phyloP scores from a whole-genome alignment of 2,329 filamentous ascomycete species.

The Paracoccidioides lutzii region DNA sequence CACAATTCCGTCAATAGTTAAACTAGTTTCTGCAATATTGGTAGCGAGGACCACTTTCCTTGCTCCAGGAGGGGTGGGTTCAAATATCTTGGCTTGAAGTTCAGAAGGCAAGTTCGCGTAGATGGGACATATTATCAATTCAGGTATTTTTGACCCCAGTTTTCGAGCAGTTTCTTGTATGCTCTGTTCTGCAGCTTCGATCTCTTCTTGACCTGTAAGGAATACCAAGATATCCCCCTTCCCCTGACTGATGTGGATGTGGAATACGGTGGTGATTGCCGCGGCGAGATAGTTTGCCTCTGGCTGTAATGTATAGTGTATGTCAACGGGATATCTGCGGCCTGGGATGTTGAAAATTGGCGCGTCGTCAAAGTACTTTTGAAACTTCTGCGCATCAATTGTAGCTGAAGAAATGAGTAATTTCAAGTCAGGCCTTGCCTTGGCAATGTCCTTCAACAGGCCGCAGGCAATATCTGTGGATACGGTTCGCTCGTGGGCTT shows the following conservation, averaged over 20 bases:
- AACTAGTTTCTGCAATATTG: constrained; percentile 90
- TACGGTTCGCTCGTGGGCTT: constrained; percentile 88
- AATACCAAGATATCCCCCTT: constrained; percentile 89
- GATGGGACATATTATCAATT: constrained; percentile 83
- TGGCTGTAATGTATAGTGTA: constrained; percentile 78
- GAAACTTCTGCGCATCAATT: constrained; percentile 86
- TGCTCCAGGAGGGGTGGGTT: constrained; percentile 71
- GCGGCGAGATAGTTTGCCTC: constrained; percentile 90
- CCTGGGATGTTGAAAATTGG: constrained; percentile 94
- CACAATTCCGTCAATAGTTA: constrained; percentile 92
- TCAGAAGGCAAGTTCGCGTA: constrained; percentile 90
- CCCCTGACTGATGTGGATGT: constrained; percentile 80
- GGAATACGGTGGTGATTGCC: constrained; percentile 84
- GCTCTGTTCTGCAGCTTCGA: constrained; percentile 73
- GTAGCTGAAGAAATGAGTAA: constrained; percentile 88
- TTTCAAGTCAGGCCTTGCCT: constrained; percentile 72
- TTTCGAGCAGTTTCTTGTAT: constrained; percentile 78
- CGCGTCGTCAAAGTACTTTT: constrained; percentile 78
- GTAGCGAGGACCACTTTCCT: constrained; percentile 89
- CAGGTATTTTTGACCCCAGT: constrained; percentile 68
- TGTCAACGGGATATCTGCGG: constrained; percentile 75
- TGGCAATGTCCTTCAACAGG: constrained; percentile 74
- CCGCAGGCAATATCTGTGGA: constrained; percentile 83
- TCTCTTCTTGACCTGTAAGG: constrained; percentile 90
- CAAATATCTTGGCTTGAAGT: constrained; percentile 84